phyloP scores from a whole-genome alignment of 495 filamentous ascomycete species.

The Aspergillus ellipticus region DNA sequence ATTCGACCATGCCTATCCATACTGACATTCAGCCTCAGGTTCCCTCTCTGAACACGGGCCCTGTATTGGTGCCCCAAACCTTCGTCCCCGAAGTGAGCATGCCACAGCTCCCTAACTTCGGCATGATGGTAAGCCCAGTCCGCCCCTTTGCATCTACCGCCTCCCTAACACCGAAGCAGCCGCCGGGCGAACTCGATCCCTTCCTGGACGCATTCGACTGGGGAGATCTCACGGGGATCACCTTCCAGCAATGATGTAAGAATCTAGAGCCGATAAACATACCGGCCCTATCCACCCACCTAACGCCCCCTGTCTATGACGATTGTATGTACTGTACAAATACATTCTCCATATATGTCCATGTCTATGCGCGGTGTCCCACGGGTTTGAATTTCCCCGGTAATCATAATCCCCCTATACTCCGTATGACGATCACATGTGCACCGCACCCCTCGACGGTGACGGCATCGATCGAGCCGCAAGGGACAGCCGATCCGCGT shows the following conservation, averaged over 20 bases:
- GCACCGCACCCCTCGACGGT: neutral
- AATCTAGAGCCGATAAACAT: neutral
- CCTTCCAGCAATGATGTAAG: conserved; percentile 23
- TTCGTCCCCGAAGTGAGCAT: conserved; percentile 28
- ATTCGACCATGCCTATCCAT: neutral
- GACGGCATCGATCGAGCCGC: neutral
- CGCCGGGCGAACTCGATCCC: conserved; percentile 36
- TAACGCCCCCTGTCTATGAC: neutral
- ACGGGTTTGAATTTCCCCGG: no score
- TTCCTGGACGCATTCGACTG: conserved; percentile 45
- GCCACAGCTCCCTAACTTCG: conserved; percentile 23
- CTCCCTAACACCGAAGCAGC: conserved; percentile 19
- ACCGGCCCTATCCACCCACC: no score
- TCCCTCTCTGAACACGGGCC: conserved; percentile 24
- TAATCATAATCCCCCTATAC: neutral
- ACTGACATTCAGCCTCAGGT: conserved; percentile 9
- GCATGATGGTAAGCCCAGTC: conserved; percentile 26
- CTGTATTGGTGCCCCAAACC: conserved; percentile 20
- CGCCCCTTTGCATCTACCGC: neutral
- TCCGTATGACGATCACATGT: neutral
- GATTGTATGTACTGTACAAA: conserved; percentile 2
- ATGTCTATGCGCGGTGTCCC: no score
- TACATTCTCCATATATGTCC: neutral
- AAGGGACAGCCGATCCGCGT: neutral
- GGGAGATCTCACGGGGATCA: conserved; percentile 38